Base-by-base conservation (phyloP, 176 grass and related monocot species). In the Oryza meridionalis region DNA sequence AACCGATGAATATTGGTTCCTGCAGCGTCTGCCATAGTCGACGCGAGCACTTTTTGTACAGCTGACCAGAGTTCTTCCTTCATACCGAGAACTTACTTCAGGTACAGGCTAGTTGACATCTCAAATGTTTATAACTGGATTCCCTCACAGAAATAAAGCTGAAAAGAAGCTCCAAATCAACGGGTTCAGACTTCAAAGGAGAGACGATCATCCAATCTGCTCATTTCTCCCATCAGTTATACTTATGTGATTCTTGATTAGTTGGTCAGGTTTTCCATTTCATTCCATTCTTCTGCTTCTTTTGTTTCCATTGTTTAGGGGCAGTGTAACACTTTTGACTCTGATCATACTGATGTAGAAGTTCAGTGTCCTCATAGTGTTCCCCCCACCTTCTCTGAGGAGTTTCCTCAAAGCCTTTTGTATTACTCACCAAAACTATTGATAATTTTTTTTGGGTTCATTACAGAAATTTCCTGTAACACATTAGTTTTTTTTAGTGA, bases 131-230 rank as follows among this genome's bases (percentile, higher is more conserved):
- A 53, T 77, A 53, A 12, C 62, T 32, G 15, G 49, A 65, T 78
- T 31, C 49, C 63, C 29, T 70, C 42, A 86, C 73, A 74, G 69
- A 90, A 90, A 87, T 84, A 87, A 87, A 84, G 75, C 69, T 74
- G 84, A 70, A 9, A 86, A 62, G 69, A 79, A 79, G 70, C 27
- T 86, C 61, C 24, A 74, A 37, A 24, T 25, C 70, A 27, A 17
- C 9, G 31, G 65, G 32, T 70, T 79, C 17, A 58, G 53, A 58
- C 19, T 58, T 58, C 31, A 47, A 47, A 67, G 37, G 79, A 59
- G 86, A 73, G 74, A 69, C 0, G 21, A 14, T 67, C 69, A 53
- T 72, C 79, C 59, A 78, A 5, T 86, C 62, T 75, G 61, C 80
- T 90, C 8, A 17, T 69, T 86, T 32, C 63, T 24, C 63, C 49